A percentile compares a stretch with the other conserved stretches of the same genome.
These are phyloP conservation scores for Seiridium unicorne DNA, from an alignment of 2,329 filamentous ascomycete species.

Conservation along the genomic window DNA sequence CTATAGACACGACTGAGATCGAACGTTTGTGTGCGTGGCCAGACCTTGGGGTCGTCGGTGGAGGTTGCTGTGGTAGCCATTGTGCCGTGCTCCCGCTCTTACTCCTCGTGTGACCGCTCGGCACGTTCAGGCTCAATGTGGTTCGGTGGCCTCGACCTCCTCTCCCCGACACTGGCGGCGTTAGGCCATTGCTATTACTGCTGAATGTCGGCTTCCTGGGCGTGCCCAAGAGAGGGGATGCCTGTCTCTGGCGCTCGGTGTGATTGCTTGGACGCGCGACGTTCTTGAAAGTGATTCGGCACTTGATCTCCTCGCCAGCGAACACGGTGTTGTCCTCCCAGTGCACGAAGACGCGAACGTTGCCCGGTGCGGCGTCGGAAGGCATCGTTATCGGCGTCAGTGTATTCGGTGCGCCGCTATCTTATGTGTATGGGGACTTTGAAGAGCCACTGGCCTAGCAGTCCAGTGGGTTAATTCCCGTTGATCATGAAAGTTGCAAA, in stretches of 20 bases:
- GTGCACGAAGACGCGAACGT: conserved; percentile 92
- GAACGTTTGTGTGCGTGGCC: conserved; percentile 71
- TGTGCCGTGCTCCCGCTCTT: conserved; percentile 43
- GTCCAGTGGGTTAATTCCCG: conserved; percentile 1
- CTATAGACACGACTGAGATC: conserved; percentile 79
- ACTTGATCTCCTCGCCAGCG: conserved; percentile 92
- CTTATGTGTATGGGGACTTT: background rate
- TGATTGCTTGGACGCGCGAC: conserved; percentile 49
- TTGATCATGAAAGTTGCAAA: background rate
- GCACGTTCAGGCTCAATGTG: conserved; percentile 62
- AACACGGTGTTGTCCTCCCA: conserved; percentile 96
- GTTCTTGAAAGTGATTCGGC: conserved; percentile 95
- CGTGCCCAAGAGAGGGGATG: conserved; percentile 41
- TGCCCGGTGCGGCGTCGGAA: conserved; percentile 47
- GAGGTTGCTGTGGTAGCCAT: conserved; percentile 34
- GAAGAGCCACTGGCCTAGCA: conserved; percentile 1
- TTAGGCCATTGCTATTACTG: conserved; percentile 39
- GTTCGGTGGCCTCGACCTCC: conserved; percentile 64
- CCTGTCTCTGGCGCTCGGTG: conserved; percentile 33
- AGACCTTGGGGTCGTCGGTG: conserved; percentile 20
- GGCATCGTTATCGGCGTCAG: conserved; percentile 37
- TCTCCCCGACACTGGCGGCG: conserved; percentile 42
- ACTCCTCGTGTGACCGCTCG: conserved; percentile 41
- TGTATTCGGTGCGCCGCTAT: background rate
- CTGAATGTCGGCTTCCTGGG: conserved; percentile 35